Evolutionary conservation across 2,329 filamentous ascomycete species (phyloP).

Genomic region (Periconia sp.): DNA sequence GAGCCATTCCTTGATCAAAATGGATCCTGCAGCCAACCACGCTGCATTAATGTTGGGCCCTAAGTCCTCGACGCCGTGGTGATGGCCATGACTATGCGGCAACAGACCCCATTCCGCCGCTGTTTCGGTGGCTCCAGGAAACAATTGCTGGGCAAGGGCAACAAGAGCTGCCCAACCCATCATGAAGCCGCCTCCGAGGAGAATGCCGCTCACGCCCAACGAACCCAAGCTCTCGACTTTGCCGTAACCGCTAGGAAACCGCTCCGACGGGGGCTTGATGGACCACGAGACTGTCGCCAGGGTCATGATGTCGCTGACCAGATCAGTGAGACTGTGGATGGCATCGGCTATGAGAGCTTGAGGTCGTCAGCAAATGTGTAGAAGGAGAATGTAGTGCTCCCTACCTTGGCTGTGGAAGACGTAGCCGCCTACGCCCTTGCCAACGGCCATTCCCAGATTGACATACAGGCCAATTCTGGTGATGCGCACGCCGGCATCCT

Average conservation of each 20-base stretch:
- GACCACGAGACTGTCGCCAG: conserved; percentile 95
- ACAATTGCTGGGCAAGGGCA: conserved; percentile 59
- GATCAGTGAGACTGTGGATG: conserved; percentile 92
- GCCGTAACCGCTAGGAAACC: conserved; percentile 90
- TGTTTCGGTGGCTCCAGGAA: conserved; percentile 52
- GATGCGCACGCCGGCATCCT: conserved; percentile 92
- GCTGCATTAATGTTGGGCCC: conserved; percentile 90
- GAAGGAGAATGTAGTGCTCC: conserved; percentile 6
- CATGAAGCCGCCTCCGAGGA: conserved; percentile 86
- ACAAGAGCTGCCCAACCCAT: conserved; percentile 77
- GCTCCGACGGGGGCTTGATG: conserved; percentile 79
- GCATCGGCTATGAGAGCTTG: conserved; percentile 85
- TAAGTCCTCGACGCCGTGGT: conserved; percentile 62
- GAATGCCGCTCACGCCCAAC: conserved; percentile 87
- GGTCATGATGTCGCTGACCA: conserved; percentile 93
- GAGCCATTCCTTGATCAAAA: conserved; percentile 93
- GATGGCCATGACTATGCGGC: conserved; percentile 66
- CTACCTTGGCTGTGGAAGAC: conserved; percentile 84
- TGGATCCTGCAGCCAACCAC: conserved; percentile 90
- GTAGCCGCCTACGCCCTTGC: conserved; percentile 91
- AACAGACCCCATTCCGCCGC: conserved; percentile 52
- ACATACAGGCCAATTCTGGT: conserved; percentile 87
- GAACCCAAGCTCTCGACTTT: conserved; percentile 98
- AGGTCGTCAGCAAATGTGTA: conserved; percentile 21
- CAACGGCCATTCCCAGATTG: conserved; percentile 92